Evolutionary conservation across 495 filamentous ascomycete species (phyloP).

Genomic region (Hyaloscypha finlandica): DNA sequence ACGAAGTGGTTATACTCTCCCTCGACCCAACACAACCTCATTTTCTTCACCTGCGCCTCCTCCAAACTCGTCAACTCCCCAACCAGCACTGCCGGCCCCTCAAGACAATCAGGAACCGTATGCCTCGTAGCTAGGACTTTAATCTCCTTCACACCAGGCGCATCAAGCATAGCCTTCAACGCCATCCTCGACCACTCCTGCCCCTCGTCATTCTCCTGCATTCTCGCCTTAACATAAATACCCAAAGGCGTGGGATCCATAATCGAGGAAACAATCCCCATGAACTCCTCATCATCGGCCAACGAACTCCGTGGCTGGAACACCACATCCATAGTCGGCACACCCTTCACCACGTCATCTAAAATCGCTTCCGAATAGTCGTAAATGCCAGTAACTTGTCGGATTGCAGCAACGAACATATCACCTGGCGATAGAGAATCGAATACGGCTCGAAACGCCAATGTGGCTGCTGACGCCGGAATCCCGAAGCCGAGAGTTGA

Average conservation of each 20-base stretch:
- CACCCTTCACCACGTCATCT: not conserved
- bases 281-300: not conserved
- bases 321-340: not conserved
- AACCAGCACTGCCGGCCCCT: not conserved
- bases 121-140: not conserved
- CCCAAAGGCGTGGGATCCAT: not conserved
- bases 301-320: not conserved
- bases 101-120: not conserved
- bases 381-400: not conserved
- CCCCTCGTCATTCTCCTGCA: not conserved
- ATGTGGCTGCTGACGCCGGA: not conserved
- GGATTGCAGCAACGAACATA: not conserved
- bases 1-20: constrained; percentile 1
- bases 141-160: not conserved
- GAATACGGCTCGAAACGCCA: not conserved
- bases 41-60: not conserved
- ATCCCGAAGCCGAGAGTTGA: not conserved
- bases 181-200: not conserved
- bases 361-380: not conserved
- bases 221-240: not conserved
- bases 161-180: not conserved
- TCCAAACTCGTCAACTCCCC: not conserved
- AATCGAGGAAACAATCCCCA: not conserved
- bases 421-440: not conserved
- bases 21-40: not conserved